Evolutionary conservation across 805 yeast genomes (phyloP).

Genomic region (Ogataea parapolymorpha): DNA sequence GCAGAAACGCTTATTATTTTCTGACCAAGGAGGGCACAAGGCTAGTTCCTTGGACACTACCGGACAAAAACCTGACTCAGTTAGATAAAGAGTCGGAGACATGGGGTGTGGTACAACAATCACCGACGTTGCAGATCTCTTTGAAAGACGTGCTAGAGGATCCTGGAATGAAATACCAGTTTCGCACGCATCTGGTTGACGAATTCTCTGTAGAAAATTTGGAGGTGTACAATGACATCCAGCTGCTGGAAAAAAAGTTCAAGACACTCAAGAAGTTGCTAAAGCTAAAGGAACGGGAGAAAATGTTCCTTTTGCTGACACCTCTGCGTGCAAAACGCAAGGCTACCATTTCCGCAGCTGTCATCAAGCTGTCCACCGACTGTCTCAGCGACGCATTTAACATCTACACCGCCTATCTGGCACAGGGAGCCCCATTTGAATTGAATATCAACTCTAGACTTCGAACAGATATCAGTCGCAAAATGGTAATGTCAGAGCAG

Average conservation of each 20-base stretch:
- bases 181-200: conserved; percentile 59
- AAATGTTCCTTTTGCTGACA: conserved; percentile 11
- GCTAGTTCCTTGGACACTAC: conserved; percentile 23
- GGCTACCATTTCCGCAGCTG: conserved; percentile 36
- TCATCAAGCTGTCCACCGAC: conserved; percentile 44
- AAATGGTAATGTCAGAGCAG: conserved; percentile 14
- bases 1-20: conserved; percentile 23
- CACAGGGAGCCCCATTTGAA: conserved; percentile 64
- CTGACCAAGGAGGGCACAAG: conserved; percentile 23
- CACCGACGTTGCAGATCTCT: conserved; percentile 5
- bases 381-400: conserved; percentile 61
- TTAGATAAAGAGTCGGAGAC: conserved; percentile 7
- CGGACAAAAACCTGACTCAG: background rate
- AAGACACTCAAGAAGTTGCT: conserved; percentile 40
- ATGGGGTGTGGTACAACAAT: background rate
- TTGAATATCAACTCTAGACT: conserved; percentile 55
- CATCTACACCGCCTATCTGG: conserved; percentile 63
- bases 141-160: conserved; percentile 53
- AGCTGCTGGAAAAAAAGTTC: conserved; percentile 48
- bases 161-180: conserved; percentile 71
- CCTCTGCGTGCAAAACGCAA: conserved; percentile 24
- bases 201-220: conserved; percentile 73
- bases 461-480: conserved; percentile 15
- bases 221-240: conserved; percentile 64
- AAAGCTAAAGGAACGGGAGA: conserved; percentile 28